These are phyloP conservation scores for Calonectria hongkongensis DNA, from an alignment of 2,329 filamentous ascomycete genomes.

Conservation along the genomic window DNA sequence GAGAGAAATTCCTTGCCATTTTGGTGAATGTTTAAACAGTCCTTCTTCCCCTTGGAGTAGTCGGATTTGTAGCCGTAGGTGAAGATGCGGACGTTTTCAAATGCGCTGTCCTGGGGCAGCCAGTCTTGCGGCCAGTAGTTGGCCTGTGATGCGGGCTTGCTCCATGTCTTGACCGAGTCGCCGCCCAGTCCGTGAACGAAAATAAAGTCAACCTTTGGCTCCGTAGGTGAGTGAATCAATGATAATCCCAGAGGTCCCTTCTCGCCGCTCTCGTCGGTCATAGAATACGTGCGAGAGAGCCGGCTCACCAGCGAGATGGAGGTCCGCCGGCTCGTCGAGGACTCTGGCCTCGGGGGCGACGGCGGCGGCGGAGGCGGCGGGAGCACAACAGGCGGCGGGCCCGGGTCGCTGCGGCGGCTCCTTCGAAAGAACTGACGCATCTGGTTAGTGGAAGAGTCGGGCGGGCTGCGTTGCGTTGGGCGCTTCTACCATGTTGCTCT, in stretches of 20 bases:
- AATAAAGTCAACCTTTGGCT: conserved; percentile 56
- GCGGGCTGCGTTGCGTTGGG: neutral
- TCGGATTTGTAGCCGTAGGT: conserved; percentile 60
- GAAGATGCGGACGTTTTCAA: conserved; percentile 53
- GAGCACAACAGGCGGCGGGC: neutral
- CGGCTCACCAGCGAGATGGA: conserved; percentile 14
- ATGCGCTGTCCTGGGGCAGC: conserved; percentile 51
- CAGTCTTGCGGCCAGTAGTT: conserved; percentile 61
- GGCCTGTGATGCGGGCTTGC: conserved; percentile 47
- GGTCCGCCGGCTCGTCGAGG: conserved; percentile 16
- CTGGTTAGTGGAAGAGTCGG: conserved; percentile 9
- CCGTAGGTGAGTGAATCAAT: conserved; percentile 47
- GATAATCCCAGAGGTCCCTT: conserved; percentile 46
- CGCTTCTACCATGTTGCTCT: conserved; percentile 17
- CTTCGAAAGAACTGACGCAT: conserved; percentile 24
- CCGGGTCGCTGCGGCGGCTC: conserved; percentile 13
- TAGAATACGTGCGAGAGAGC: neutral
- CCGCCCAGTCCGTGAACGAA: conserved; percentile 65
- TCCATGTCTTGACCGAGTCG: conserved; percentile 62
- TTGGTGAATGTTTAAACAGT: conserved; percentile 57
- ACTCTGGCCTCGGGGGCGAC: neutral
- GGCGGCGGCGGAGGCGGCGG: conserved; percentile 8
- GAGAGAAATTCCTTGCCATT: conserved; percentile 57
- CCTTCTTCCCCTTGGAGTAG: conserved; percentile 51
- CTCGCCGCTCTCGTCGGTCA: neutral